These are phyloP conservation scores for Brassica napus DNA, from an alignment of 345 rosid genomes.

Conservation along the genomic window DNA sequence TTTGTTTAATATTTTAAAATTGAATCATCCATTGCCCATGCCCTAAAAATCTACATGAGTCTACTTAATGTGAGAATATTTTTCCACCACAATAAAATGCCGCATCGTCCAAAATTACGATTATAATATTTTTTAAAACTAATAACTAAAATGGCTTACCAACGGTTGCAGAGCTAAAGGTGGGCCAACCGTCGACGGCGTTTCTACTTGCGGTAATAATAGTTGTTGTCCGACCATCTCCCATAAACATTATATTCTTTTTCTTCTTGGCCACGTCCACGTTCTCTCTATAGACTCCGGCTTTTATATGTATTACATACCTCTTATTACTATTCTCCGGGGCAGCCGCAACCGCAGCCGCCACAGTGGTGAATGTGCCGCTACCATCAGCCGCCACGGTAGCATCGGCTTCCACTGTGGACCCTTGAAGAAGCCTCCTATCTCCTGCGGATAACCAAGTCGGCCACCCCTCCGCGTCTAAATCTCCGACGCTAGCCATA, in stretches of 20 bases:
- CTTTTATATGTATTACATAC: constrained; percentile 70
- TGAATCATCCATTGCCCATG: too few relatives aligned
- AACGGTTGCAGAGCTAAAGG: constrained; percentile 84
- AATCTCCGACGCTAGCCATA: constrained; percentile 15
- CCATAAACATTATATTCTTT: constrained; percentile 77
- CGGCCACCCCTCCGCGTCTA: constrained; percentile 57
- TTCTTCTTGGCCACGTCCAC: constrained; percentile 68
- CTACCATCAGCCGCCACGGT: constrained; percentile 89
- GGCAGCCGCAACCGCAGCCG: constrained; percentile 71
- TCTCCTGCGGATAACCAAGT: constrained; percentile 82
- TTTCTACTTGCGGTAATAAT: constrained; percentile 72
- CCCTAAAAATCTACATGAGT: neutral
- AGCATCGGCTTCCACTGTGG: constrained; percentile 55
- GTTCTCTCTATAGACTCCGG: constrained; percentile 79
- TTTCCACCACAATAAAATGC: constrained; percentile 15
- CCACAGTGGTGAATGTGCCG: constrained; percentile 60
- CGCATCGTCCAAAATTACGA: constrained; percentile 6
- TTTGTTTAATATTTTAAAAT: neutral
- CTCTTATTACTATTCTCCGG: constrained; percentile 62
- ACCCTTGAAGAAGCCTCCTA: constrained; percentile 65
- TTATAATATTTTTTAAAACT: neutral
- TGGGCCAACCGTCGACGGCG: constrained; percentile 84
- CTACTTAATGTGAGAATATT: neutral
- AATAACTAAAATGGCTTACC: constrained; percentile 47
- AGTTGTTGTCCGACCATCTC: constrained; percentile 73